Base-by-base conservation (phyloP, 2,329 filamentous ascomycete species). In the Microsporum canis region DNA sequence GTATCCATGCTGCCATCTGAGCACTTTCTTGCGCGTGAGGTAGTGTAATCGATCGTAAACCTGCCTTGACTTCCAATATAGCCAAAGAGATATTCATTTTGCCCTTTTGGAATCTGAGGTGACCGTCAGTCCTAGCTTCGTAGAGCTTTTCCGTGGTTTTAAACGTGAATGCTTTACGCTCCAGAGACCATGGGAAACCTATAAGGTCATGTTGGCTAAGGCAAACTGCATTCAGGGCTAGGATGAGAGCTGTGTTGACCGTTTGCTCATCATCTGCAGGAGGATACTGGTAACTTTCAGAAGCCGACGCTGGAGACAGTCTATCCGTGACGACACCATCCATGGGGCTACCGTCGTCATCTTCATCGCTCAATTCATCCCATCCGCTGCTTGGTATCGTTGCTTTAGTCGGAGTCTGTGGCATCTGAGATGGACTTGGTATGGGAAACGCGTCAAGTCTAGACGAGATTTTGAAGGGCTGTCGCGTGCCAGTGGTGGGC, bases 1-100 rank as follows among this genome's bases (percentile, higher is more conserved):
- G 34, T 2, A 65, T 64, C 64, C 64, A 65, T 29, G 63, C 61
- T 27, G 60, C 64, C 61, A 65, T 62, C 43, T 63, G 64, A 0
- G 64, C 64, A 17, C 41, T 63, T 39, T 65, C 64, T 33, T 65
- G 63, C 23, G 12, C 59, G 56, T 63, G 23, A 47, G 55, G 29
- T 45, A 39, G 3, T 0, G 10, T 23, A 3, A 2, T 27, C 43
- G 31, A 10, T 60, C 31, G 49, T 34, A 23, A 7, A 38, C 39
- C 14, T n/a, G 27, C 55, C 60, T 64, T 63, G 12, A 64, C 63
- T 33, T 64, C 59, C 2, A 63, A 8, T 27, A 64, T 64, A 10
- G 59, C 38, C 14, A 61, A 27, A 6, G 61, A 64, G 17, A 27
- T 55, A 3, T 29, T 14, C 34, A 27, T 60, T 36, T 31, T 12